Evolutionary conservation across 345 rosid species (phyloP).

Genomic region (Raphanus raphanistrum): DNA sequence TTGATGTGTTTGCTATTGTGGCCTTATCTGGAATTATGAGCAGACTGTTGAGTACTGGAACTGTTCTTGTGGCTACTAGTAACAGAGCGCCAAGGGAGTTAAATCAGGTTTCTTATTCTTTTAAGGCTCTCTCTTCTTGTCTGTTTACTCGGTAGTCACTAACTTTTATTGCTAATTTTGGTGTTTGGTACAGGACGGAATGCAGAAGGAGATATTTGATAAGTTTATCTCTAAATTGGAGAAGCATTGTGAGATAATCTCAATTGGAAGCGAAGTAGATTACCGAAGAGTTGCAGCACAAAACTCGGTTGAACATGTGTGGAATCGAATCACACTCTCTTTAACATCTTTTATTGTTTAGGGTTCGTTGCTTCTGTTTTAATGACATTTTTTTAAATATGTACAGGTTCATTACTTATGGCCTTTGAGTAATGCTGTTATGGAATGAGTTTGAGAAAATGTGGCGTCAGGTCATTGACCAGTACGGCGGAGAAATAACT

Average conservation of each 20-base stretch:
- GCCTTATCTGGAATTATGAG: slow-evolving; percentile 97
- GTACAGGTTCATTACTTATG: slow-evolving; percentile 75
- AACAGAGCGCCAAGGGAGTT: slow-evolving; percentile 86
- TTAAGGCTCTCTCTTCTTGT: background rate
- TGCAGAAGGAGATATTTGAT: slow-evolving; percentile 83
- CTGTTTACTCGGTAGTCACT: background rate
- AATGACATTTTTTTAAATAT: slow-evolving; percentile 28
- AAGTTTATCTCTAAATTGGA: slow-evolving; percentile 69
- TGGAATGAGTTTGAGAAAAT: slow-evolving; percentile 58
- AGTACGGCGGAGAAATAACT: slow-evolving; percentile 59
- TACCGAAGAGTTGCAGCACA: slow-evolving; percentile 77
- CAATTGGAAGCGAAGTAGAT: slow-evolving; percentile 81
- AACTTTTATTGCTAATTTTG: background rate
- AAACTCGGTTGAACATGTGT: slow-evolving; percentile 54
- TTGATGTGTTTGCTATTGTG: slow-evolving; percentile 96
- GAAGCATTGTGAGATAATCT: slow-evolving; percentile 72
- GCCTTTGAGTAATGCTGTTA: slow-evolving; percentile 55
- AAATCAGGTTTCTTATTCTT: slow-evolving; percentile 64
- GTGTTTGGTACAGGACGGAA: slow-evolving; percentile 69
- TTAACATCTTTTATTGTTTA: slow-evolving; percentile 15
- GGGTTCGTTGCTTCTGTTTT: slow-evolving; percentile 14
- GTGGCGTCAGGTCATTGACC: slow-evolving; percentile 65
- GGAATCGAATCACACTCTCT: slow-evolving; percentile 6
- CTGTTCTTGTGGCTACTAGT: slow-evolving; percentile 93
- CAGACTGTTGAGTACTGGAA: slow-evolving; percentile 84